Base-by-base conservation (phyloP, 2,329 filamentous ascomycete species). In the Aspergillus sp. region DNA sequence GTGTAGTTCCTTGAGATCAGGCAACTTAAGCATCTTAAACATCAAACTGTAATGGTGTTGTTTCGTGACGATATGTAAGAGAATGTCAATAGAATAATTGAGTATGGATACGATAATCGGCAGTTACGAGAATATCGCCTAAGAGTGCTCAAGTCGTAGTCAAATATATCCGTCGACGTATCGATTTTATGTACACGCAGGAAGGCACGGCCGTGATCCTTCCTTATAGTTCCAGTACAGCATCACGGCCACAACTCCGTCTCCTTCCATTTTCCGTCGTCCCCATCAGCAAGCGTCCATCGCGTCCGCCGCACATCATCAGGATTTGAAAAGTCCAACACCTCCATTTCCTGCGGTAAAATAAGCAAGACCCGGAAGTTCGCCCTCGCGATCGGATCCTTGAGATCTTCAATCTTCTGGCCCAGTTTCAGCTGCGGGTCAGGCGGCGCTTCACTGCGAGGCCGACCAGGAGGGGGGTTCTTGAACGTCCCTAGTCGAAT, bases 301-400 rank as follows among this genome's bases (percentile, higher is more conserved):
- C 84, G 77, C 80, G 86, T 90, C 66, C 92, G 81, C 62, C 82
- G 79, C 12, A 81, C 80, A 60, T 84, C 83, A 47, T 82, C 81
- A 1, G 87, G 84, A 68, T 91, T 84, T 56, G 83, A 86, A 53
- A 96, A 74, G 70, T 95, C 89, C 15, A 90, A 79, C 66, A 83
- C 81, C 71, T 96, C 92, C 19, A 96, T 87, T 71, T 90, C 86
- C 8, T 90, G 84, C 0, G 96, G 87, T 49, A 87, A 86, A 71
- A 99, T 95, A 69, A 95, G 87, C 3, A 96, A 90, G 0, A 96
- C 90, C 53, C 93, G 81, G 70, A 96, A 96, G 72, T 96, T 90
- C 63, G 77, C 77, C 64, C 91, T 81, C 41, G 91, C 90, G 55
- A 88, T 65, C 6, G 68, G 62, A 66, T 98, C 91, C 45, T 90